phyloP scores from a whole-genome alignment of 441 rosid species.

The Euphorbia corollata region DNA sequence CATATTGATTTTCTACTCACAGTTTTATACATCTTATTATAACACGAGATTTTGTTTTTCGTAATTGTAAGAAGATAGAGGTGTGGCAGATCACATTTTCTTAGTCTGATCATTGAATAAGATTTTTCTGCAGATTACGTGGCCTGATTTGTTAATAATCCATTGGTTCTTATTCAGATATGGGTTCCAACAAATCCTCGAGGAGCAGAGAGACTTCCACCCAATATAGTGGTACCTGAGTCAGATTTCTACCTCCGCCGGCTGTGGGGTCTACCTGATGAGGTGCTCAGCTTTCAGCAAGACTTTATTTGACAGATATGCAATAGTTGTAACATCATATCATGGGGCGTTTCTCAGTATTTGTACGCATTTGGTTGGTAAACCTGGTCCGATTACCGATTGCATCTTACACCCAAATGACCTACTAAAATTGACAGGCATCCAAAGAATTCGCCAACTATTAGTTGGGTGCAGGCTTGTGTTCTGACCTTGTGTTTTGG shows the following conservation, averaged over 20 bases:
- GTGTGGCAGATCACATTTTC: not conserved
- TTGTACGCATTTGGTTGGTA: too few species aligned
- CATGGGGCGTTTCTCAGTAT: too few species aligned
- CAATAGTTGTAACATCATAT: not conserved
- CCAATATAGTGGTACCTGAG: constrained; percentile 63
- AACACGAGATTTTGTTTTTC: not conserved
- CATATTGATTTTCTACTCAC: not conserved
- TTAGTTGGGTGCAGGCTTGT: too few species aligned
- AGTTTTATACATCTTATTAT: not conserved
- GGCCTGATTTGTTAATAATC: constrained; percentile 18
- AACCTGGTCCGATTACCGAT: too few species aligned
- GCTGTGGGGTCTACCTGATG: constrained; percentile 80
- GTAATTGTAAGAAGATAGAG: not conserved
- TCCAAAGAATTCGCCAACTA: too few species aligned
- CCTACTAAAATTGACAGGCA: too few species aligned
- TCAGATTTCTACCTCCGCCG: constrained; percentile 78
- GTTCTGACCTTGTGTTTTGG: too few species aligned
- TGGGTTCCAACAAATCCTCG: constrained; percentile 92
- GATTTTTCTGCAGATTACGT: constrained; percentile 3
- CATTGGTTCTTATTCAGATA: constrained; percentile 41
- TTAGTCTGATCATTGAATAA: not conserved
- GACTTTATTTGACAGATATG: not conserved
- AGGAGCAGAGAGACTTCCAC: constrained; percentile 92
- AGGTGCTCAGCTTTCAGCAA: constrained; percentile 39
- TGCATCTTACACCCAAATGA: too few species aligned